Evolutionary conservation across 768 basidiomycete species (phyloP).

Genomic region (Psilocybe subaeruginosa): DNA sequence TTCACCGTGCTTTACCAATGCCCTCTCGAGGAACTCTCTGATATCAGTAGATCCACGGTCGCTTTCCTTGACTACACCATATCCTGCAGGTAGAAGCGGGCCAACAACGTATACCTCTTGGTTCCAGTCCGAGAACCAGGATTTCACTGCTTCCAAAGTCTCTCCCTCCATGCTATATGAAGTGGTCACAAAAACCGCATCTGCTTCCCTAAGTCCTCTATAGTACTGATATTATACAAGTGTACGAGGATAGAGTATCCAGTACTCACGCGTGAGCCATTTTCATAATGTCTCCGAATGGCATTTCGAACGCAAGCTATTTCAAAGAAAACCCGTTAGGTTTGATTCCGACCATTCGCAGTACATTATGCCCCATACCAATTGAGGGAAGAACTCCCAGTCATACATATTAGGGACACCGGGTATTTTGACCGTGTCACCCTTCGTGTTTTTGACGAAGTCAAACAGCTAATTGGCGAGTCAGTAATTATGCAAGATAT

Average conservation of each 20-base stretch:
- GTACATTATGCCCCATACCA: background rate
- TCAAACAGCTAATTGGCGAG: background rate
- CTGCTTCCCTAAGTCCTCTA: background rate
- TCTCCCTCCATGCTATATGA: background rate
- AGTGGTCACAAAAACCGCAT: background rate
- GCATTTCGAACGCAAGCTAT: constrained; percentile 5
- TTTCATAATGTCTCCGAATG: background rate
- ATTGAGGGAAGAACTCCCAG: constrained; percentile 7
- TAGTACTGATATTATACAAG: background rate
- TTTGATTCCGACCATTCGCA: too few species aligned
- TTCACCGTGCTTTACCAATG: background rate
- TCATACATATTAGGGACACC: constrained; percentile 5
- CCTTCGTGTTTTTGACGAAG: background rate
- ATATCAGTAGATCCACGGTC: background rate
- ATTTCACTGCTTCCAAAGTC: background rate
- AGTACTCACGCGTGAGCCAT: background rate
- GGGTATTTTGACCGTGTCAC: background rate
- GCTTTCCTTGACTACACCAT: background rate
- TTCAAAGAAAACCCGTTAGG: too few species aligned
- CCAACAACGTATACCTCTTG: constrained; percentile 6
- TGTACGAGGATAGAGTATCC: background rate
- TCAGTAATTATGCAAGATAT: background rate
- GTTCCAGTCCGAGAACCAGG: background rate
- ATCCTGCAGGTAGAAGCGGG: background rate
- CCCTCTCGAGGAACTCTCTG: background rate